These are phyloP conservation scores for Sequoiadendron giganteum DNA, from an alignment of 75 land plant species.

Conservation along the genomic window DNA sequence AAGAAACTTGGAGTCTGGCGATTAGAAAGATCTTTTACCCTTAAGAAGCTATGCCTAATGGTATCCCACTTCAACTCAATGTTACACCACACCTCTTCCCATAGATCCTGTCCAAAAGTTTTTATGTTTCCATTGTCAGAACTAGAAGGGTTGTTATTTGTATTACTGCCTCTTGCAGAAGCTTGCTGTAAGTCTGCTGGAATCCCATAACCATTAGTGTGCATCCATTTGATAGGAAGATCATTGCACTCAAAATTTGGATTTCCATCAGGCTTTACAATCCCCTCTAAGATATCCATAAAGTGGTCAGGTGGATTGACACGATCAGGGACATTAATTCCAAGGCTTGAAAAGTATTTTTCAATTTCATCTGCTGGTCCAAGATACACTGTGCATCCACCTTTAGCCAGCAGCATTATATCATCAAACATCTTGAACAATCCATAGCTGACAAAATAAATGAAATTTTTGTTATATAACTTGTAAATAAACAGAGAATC, in stretches of 20 bases:
- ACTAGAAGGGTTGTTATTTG: background rate
- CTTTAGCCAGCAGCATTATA: constrained; percentile 92
- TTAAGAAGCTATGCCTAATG: constrained; percentile 40
- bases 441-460: constrained; percentile 61
- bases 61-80: constrained; percentile 59
- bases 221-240: constrained; percentile 91
- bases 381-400: constrained; percentile 81
- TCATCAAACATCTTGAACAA: constrained; percentile 95
- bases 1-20: constrained; percentile 68
- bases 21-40: constrained; percentile 61
- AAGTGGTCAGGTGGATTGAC: constrained; percentile 95
- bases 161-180: constrained; percentile 13
- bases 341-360: constrained; percentile 73
- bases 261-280: constrained; percentile 50
- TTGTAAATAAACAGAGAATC: background rate
- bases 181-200: constrained; percentile 66
- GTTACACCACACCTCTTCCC: constrained; percentile 55
- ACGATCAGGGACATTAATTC: constrained; percentile 87
- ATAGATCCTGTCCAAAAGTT: constrained; percentile 66
- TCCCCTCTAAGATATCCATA: constrained; percentile 93
- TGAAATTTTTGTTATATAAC: background rate
- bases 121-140: constrained; percentile 14
- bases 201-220: constrained; percentile 73
- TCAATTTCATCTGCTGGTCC: constrained; percentile 89
- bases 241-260: constrained; percentile 43